Evolutionary conservation across 129 eudicot genomes (phyloP), one percentile per base, ranked within the genome.

Genomic region (Flaveria trinervia): DNA sequence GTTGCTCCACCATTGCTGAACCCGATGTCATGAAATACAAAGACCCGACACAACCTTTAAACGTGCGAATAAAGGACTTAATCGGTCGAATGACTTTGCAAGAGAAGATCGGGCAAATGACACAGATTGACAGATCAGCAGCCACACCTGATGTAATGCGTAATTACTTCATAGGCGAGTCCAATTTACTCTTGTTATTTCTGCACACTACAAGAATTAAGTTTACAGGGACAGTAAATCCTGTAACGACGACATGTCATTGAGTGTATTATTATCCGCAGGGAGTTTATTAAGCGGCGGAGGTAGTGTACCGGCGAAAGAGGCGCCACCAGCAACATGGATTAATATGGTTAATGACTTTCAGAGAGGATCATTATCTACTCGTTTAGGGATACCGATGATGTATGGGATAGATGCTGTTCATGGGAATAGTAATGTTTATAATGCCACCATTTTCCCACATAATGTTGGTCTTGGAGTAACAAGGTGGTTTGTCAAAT

Each of bases 41-140:
- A 76, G 96, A 90, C 81, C 88, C 96, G 7, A 88, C 71, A 9
- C 86, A 84, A 48, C 89, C 91, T 0, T 17, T 88, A 25, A 52
- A 30, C 49, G 56, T 39, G 44, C 74, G 96, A 64, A 72, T 90
- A 14, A 82, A 66, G 18, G 91, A 90, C 76, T 73, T 90, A 13
- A 26, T 90, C 66, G 44, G 65, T 22, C 82, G 83, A 57, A 90
- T 90, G 96, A 86, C 86, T 5, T 76, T 90, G 2, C 84, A 72
- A 62, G 96, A 90, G 69, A 90, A 90, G 44, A 77, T 90, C 7
- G 96, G 93, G 10, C 96, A 90, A 46, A 90, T 90, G 96, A 66
- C 85, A 18, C 96, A 90, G 20, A 80, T 90, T 60, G 91, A 90
- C 13, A 73, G 92, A 15, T 28, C 44, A 5, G 86, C 74, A 9